phyloP scores from a whole-genome alignment of 805 yeast species.

The Candida orba region DNA sequence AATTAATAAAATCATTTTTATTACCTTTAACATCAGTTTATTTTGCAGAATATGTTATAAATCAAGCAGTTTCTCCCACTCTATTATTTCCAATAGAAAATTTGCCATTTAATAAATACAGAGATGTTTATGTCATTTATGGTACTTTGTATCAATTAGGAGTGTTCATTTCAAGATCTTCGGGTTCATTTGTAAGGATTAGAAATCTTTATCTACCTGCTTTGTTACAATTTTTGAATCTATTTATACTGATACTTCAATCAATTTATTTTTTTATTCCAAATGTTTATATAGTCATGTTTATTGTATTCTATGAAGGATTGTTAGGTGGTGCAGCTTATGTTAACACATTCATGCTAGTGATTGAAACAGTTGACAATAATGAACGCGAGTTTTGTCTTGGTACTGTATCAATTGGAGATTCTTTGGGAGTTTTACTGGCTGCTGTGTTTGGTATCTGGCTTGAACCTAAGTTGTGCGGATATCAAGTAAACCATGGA shows the following conservation, averaged over 20 bases:
- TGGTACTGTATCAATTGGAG: constrained; percentile 81
- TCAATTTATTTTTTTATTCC: constrained; percentile 53
- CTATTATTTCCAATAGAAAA: constrained; percentile 65
- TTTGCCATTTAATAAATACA: constrained; percentile 60
- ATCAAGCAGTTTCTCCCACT: constrained; percentile 90
- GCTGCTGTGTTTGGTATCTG: constrained; percentile 74
- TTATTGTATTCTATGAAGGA: constrained; percentile 77
- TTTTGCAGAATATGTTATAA: constrained; percentile 78
- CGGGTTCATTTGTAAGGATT: constrained; percentile 59
- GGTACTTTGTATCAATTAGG: constrained; percentile 89
- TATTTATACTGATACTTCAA: constrained; percentile 52
- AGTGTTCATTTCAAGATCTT: constrained; percentile 85
- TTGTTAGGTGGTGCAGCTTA: constrained; percentile 86
- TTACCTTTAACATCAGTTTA: constrained; percentile 79
- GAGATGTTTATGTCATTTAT: constrained; percentile 88
- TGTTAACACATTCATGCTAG: constrained; percentile 79
- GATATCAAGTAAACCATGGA: constrained; percentile 61
- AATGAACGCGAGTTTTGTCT: constrained; percentile 66
- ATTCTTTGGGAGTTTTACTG: constrained; percentile 73
- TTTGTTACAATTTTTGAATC: constrained; percentile 57
- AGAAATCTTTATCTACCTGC: constrained; percentile 55
- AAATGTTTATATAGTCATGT: constrained; percentile 53
- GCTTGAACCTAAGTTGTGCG: constrained; percentile 69
- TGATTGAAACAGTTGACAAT: constrained; percentile 49
- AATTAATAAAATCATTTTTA: constrained; percentile 62